These are phyloP conservation scores for Xylariaceae sp. DNA, from an alignment of 2,329 filamentous ascomycete species.

Conservation along the genomic window DNA sequence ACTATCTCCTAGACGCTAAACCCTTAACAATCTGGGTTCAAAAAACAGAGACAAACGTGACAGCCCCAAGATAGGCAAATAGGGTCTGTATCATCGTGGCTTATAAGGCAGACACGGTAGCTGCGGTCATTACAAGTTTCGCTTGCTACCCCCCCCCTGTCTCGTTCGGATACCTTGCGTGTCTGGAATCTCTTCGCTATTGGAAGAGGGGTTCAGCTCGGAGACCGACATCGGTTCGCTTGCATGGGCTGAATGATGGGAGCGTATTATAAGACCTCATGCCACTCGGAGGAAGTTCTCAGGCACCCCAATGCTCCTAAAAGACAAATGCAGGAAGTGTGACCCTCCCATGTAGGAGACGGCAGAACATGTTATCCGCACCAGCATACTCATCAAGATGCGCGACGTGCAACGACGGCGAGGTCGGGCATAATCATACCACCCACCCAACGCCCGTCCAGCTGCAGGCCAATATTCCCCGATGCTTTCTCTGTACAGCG, in stretches of 20 bases:
- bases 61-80: no score
- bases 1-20: no score
- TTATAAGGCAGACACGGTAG: no score
- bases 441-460: neutral
- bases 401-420: slow-evolving; percentile 9
- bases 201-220: slow-evolving; percentile 12
- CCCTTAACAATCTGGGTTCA: no score
- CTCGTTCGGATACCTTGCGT: neutral
- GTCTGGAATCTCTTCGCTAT: neutral
- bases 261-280: neutral
- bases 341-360: neutral
- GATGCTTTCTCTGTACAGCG: slow-evolving; percentile 7
- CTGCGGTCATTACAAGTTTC: no score
- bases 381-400: slow-evolving; percentile 1
- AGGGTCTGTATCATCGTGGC: no score
- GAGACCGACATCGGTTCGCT: neutral
- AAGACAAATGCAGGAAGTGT: neutral
- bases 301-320: neutral
- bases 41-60: no score
- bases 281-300: neutral
- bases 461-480: neutral
- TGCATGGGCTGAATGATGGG: slow-evolving; percentile 6
- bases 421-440: neutral
- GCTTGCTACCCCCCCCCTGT: neutral
- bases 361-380: neutral